Evolutionary conservation across 2,329 filamentous ascomycete species (phyloP).

Genomic region (Microdochium paspali): DNA sequence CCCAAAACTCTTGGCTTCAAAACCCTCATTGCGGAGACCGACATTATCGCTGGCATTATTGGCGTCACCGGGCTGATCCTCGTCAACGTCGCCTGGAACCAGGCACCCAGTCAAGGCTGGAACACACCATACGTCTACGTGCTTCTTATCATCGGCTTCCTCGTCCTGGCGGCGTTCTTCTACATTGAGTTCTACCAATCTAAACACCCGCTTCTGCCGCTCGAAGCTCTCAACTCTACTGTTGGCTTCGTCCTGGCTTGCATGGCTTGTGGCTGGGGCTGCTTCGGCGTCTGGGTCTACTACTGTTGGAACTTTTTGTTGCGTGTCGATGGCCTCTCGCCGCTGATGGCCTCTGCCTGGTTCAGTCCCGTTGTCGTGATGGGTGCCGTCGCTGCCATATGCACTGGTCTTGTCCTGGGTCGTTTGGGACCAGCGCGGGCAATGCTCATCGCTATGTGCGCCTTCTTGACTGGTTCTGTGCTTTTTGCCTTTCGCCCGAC

Average conservation of each 20-base stretch:
- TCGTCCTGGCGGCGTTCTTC: slow-evolving; percentile 40
- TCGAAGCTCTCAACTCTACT: slow-evolving; percentile 36
- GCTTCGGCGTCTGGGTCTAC: slow-evolving; percentile 44
- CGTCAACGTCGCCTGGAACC: slow-evolving; percentile 52
- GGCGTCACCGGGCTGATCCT: slow-evolving; percentile 42
- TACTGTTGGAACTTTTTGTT: slow-evolving; percentile 42
- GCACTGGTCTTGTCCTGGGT: slow-evolving; percentile 20
- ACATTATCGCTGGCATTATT: slow-evolving; percentile 12
- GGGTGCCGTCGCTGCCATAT: slow-evolving; percentile 19
- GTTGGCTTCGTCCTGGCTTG: slow-evolving; percentile 46
- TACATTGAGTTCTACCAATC: slow-evolving; percentile 36
- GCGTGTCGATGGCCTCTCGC: slow-evolving; percentile 22
- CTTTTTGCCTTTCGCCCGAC: slow-evolving; percentile 25
- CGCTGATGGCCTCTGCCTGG: slow-evolving; percentile 22
- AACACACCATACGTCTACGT: slow-evolving; percentile 36
- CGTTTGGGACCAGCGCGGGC: slow-evolving; percentile 17
- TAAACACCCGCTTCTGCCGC: slow-evolving; percentile 45
- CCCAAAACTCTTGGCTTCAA: slow-evolving; percentile 1
- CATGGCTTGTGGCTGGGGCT: slow-evolving; percentile 42
- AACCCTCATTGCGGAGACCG: slow-evolving; percentile 11
- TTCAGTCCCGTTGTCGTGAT: slow-evolving; percentile 14
- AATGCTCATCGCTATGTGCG: slow-evolving; percentile 12
- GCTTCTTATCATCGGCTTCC: slow-evolving; percentile 38
- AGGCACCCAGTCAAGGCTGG: slow-evolving; percentile 45
- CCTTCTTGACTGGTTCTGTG: slow-evolving; percentile 13